phyloP scores from a whole-genome alignment of 257 asterid genomes.

The Penstemon eatonii region DNA sequence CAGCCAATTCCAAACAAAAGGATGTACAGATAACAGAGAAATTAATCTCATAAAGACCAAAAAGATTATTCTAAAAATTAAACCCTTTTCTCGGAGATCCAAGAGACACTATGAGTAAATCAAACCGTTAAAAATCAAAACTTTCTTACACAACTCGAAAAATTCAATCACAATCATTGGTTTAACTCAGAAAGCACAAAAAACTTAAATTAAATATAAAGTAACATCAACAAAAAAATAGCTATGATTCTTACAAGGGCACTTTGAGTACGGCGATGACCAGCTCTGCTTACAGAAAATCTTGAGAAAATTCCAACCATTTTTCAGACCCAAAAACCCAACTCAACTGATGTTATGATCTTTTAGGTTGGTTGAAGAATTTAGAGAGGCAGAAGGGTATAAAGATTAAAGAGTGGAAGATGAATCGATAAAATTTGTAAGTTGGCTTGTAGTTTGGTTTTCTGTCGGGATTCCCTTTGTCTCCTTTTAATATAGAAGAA shows the following conservation, averaged over 20 bases:
- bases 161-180: neutral
- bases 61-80: too few species aligned
- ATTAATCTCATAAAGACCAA: too few species aligned
- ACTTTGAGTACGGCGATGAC: conserved; percentile 86
- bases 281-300: conserved; percentile 54
- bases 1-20: too few species aligned
- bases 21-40: too few species aligned
- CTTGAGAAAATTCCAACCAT: conserved; percentile 94
- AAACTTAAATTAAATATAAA: neutral
- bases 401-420: neutral
- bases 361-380: too few species aligned
- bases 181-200: neutral
- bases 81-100: too few species aligned
- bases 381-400: conserved; percentile 3
- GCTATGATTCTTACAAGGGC: conserved; percentile 52
- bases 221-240: neutral
- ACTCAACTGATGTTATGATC: too few species aligned
- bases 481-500: too few species aligned
- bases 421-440: conserved; percentile 22
- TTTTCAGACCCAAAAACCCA: conserved; percentile 2
- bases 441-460: conserved; percentile 23
- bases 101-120: neutral
- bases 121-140: too few species aligned
- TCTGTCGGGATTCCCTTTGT: conserved; percentile 29
- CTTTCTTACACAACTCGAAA: too few species aligned